Base-by-base conservation (phyloP, 73 alveolate species). In the Paramecium primaurelia region DNA sequence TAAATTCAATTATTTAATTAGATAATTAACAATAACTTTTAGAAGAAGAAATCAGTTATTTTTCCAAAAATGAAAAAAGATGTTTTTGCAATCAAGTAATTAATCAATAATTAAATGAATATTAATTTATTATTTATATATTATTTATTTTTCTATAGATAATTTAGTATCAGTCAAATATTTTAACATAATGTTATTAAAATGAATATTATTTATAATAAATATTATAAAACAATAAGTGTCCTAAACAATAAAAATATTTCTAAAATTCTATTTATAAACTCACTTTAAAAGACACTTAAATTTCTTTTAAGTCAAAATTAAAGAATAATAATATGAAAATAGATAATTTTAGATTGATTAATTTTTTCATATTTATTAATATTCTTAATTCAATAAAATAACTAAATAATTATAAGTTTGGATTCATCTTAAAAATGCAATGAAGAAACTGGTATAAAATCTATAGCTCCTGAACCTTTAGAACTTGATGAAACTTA, bases 391-490 rank as follows among this genome's bases (percentile, higher is more conserved):
- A 14, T 14, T 42, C 25, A 18, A 54, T 54, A 54, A 11, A 11
- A 54, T 54, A 54, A 54, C 20, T 3, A 54, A 54, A n/a, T n/a
- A 54, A 3, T 64, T 28, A 64, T 64, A 54, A 64, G 84, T 28
- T 64, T 73, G 87, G 34, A 73, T 36, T 32, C 54, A 1, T 16
- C 87, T n/a, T 14, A 20, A 73, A 73, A 73, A n/a, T 40, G 36
- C 6, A 77, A 80, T 10, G 91, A 80, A 49, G 91, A 80, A 42
- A 80, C 77, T 18, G 77, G 58, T 8, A 45, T 80, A 26, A 47
- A 40, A 20, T 40, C 58, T 2, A 80, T n/a, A 10, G 32, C 36
- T 26, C 77, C 77, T 6, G 91, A 80, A 47, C 73, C 91, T n/a
- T 36, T 80, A n/a, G 91, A 80, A 45, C 34, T 80, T 22, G 91